phyloP scores from a whole-genome alignment of 2,329 filamentous ascomycete species.

The Ustilaginoidea virens region DNA sequence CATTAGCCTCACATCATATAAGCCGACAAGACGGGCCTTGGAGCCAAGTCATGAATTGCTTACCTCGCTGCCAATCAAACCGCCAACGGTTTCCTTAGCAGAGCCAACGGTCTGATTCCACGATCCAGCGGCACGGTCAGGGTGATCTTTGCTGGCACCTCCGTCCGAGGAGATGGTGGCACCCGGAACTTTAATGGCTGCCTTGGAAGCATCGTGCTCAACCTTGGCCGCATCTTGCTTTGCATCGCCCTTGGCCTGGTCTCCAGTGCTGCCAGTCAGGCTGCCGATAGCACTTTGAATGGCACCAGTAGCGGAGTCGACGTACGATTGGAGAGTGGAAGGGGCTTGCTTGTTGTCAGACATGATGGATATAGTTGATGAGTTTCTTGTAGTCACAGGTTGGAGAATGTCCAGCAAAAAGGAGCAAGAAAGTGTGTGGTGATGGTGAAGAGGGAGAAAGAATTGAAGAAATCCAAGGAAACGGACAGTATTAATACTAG shows the following conservation, averaged over 20 bases:
- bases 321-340: constrained; percentile 66
- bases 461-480: no score
- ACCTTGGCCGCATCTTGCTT: constrained; percentile 49
- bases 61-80: constrained; percentile 58
- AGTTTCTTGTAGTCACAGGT: neutral
- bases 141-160: constrained; percentile 54
- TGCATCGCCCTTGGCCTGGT: constrained; percentile 49
- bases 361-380: constrained; percentile 8
- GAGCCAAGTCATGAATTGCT: no score
- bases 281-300: constrained; percentile 58
- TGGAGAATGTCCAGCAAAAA: no score
- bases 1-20: no score
- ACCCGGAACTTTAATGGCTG: constrained; percentile 58
- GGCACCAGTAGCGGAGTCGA: constrained; percentile 57
- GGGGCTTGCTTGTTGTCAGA: constrained; percentile 20
- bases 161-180: constrained; percentile 54
- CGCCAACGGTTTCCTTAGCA: constrained; percentile 68
- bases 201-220: constrained; percentile 61
- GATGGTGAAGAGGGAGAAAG: neutral
- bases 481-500: no score
- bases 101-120: constrained; percentile 87
- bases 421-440: neutral
- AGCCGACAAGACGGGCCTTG: no score
- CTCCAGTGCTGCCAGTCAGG: constrained; percentile 55
- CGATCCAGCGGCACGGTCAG: constrained; percentile 53